Evolutionary conservation across 139 green algal species (phyloP), one percentile per base, ranked within the genome.

Genomic region (Haematococcus lacustris): DNA sequence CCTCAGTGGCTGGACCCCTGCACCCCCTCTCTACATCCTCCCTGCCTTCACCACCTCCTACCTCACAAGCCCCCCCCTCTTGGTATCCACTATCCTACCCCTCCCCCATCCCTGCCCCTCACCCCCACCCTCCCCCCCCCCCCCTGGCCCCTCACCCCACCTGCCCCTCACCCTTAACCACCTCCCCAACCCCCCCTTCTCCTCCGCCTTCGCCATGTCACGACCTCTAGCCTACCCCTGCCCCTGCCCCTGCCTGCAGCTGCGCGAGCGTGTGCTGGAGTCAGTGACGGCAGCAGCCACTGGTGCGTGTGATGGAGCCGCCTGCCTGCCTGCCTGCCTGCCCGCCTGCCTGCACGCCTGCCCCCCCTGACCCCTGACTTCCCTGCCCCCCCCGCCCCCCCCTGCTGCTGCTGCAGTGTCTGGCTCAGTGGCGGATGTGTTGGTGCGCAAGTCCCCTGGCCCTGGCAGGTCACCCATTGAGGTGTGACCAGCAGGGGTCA

Each of bases 391-490:
- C 13, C 47, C 21, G 47, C 47, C 47, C 21, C 21, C 13, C 47
- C 34, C 26, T 43, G 34, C 32, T 50, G 13, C 51, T 80, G 50
- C 35, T 32, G 32, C 62, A 73, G 71, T 84, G 25, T 39, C 53
- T 9, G 76, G 60, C 35, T 1, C 37, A 21, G 81, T 78, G 3
- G 83, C 84, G 17, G 88, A 92, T 50, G 78, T 92, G 30, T 70
- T 88, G 57, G 80, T 95, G 34, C 75, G 90, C 5, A 47, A 62
- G 2, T 78, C 73, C 23, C 53, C 80, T 38, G 80, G 71, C 23
- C 51, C 47, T 25, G 57, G 25, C 28, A 21, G 64, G 13, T 59
- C 81, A 1, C 87, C 88, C 21, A 68, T 90, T 64, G 91, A 96
- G 80, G 76, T 94, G 51, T 32, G 75, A 26, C 26, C n/a, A n/a